phyloP scores from a whole-genome alignment of 805 yeast genomes.

The Schwanniomyces polymorphus region DNA sequence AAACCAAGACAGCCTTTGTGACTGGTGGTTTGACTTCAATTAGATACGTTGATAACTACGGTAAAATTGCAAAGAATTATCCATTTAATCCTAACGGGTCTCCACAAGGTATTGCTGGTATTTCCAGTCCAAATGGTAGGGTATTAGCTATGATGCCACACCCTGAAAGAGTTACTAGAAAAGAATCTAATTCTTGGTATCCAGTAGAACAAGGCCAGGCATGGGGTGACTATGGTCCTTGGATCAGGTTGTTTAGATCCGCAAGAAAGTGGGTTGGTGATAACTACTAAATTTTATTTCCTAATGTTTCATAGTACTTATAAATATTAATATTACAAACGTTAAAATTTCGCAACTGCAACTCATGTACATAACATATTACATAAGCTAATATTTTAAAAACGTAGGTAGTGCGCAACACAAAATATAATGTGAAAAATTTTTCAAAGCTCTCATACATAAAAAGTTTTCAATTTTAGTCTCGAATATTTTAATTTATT shows the following conservation, averaged over 20 bases:
- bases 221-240: constrained; percentile 90
- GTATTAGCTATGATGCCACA: constrained; percentile 99
- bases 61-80: constrained; percentile 74
- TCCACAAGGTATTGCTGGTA: constrained; percentile 89
- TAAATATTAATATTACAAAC: background rate
- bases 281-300: constrained; percentile 10
- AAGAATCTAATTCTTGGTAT: constrained; percentile 89
- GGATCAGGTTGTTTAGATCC: constrained; percentile 89
- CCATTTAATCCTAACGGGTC: constrained; percentile 98
- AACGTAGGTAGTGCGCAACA: background rate
- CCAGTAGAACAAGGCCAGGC: constrained; percentile 58
- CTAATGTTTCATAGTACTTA: background rate
- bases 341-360: background rate
- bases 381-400: background rate
- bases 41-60: constrained; percentile 89
- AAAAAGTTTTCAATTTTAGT: background rate
- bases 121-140: constrained; percentile 86
- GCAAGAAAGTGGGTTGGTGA: constrained; percentile 91
- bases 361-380: background rate
- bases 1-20: constrained; percentile 47
- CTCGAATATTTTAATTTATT: background rate
- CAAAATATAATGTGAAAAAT: background rate
- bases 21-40: constrained; percentile 59
- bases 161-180: constrained; percentile 91
- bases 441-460: background rate